These are phyloP conservation scores for Collybiopsis confluens DNA, from an alignment of 768 basidiomycete species.

Conservation along the genomic window DNA sequence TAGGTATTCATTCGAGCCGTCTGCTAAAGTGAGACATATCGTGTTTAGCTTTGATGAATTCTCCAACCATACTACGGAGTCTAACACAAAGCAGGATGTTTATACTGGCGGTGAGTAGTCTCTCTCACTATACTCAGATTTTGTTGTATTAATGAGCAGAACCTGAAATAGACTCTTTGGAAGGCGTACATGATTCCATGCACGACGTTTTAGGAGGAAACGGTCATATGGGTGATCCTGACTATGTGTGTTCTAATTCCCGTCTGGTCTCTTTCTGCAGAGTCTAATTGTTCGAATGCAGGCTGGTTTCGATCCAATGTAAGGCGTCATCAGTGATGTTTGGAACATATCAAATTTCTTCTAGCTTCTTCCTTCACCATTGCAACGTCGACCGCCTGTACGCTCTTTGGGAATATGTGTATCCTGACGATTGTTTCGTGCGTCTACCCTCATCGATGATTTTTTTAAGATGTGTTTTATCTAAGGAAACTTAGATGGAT, in stretches of 20 bases:
- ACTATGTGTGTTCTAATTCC: not conserved
- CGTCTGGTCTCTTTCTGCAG: not conserved
- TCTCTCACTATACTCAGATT: no score
- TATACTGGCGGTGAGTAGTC: not conserved
- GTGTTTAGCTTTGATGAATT: not conserved
- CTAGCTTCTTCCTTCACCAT: conserved; percentile 4
- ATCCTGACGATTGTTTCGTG: not conserved
- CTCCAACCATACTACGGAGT: not conserved
- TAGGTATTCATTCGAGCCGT: no score
- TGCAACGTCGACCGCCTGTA: conserved; percentile 1
- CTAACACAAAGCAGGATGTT: not conserved
- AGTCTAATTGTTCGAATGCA: not conserved
- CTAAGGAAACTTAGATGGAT: not conserved
- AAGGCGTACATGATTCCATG: not conserved
- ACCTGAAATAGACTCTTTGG: not conserved
- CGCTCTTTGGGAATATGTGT: not conserved
- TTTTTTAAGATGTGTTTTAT: not conserved
- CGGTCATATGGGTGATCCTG: not conserved
- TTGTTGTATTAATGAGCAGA: no score
- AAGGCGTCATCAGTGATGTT: no score
- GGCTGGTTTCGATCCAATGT: not conserved
- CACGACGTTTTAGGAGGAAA: not conserved
- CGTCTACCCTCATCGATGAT: not conserved
- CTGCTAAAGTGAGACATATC: not conserved
- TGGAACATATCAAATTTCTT: no score